These are phyloP conservation scores for Litchi chinensis DNA, from an alignment of 345 rosid species.

Conservation along the genomic window DNA sequence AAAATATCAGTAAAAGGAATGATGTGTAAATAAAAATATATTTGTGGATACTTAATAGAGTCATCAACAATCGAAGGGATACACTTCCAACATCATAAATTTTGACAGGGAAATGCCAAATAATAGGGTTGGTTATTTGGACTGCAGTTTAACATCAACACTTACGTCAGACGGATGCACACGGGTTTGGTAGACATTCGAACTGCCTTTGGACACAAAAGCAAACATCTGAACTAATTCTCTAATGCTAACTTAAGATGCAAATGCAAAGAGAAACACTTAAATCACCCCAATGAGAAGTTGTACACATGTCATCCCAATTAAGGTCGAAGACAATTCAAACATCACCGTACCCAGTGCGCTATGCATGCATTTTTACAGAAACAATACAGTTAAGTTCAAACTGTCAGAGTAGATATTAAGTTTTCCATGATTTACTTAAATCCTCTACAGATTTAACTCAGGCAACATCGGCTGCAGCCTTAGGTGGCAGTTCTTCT, in stretches of 20 bases:
- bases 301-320: constrained; percentile 12
- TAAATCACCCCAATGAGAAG: neutral
- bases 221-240: constrained; percentile 6
- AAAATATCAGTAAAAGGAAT: neutral
- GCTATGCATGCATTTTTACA: neutral
- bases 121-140: neutral
- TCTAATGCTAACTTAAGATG: neutral
- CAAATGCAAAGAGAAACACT: neutral
- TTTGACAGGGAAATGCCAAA: neutral
- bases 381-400: neutral
- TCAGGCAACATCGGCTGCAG: constrained; percentile 35
- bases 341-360: constrained; percentile 11
- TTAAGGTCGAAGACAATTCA: constrained; percentile 9
- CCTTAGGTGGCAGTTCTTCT: constrained; percentile 34
- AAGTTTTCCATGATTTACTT: constrained; percentile 3
- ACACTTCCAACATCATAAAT: neutral
- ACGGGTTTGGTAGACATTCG: constrained; percentile 19
- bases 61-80: neutral
- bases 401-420: neutral
- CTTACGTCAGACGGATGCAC: neutral
- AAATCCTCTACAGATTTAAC: constrained; percentile 8
- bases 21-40: neutral
- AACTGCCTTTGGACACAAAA: constrained; percentile 10
- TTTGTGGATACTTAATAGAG: neutral
- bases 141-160: neutral